Percentiles rank a stretch among this genome's conserved stretches.
Conservation (phyloP, 371 early-diverging fungal species). For the Homolaphlyctis polyrhiza region DNA sequence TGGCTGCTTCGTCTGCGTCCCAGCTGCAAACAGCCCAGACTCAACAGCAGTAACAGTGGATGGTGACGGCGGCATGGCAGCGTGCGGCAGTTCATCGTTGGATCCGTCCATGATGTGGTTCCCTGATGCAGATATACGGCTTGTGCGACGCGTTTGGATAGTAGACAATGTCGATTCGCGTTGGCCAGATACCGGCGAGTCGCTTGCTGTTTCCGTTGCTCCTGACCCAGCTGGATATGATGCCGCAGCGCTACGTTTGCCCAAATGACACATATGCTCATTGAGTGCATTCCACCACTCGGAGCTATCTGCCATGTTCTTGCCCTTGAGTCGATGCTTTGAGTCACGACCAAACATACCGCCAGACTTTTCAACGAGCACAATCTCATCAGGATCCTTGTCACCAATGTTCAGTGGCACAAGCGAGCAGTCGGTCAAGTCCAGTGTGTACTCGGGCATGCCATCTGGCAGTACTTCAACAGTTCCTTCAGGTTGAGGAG, state of each 20-base stretch:
- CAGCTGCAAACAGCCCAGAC: too few relatives aligned
- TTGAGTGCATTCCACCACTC: constrained; percentile 21
- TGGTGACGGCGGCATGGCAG: background rate
- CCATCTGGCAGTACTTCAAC: constrained; percentile 5
- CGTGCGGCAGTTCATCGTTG: background rate
- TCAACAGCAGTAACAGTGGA: background rate
- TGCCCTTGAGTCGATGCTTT: constrained; percentile 32
- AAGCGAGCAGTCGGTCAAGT: constrained; percentile 32
- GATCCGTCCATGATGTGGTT: background rate
- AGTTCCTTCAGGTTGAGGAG: constrained; percentile 8
- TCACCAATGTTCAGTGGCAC: constrained; percentile 24
- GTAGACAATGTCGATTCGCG: background rate
- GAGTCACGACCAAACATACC: constrained; percentile 30
- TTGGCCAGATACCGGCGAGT: background rate
- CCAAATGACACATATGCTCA: constrained; percentile 3
- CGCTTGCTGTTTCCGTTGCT: background rate
- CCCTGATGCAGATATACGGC: background rate
- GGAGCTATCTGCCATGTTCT: constrained; percentile 20
- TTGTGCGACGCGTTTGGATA: background rate
- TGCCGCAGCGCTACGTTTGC: background rate
- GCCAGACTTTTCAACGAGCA: constrained; percentile 17
- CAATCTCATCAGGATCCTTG: constrained; percentile 38
- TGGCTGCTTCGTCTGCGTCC: too few relatives aligned
- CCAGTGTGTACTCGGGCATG: constrained; percentile 24
- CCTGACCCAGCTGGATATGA: background rate